Evolutionary conservation across 1,284 basidiomycete genomes (phyloP).

Genomic region (Ustilago curta): DNA sequence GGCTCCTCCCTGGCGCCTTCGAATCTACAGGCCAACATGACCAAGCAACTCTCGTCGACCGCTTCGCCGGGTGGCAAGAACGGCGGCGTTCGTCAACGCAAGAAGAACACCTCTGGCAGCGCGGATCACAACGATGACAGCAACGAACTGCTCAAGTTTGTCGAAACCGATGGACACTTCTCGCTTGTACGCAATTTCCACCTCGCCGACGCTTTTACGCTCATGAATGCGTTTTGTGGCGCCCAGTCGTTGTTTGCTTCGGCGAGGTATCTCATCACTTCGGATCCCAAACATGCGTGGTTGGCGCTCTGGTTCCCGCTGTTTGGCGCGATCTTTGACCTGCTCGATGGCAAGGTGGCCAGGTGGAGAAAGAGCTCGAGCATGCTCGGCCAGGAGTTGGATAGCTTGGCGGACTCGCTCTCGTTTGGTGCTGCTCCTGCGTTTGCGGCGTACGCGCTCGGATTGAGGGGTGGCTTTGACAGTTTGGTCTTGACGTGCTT

Average conservation of each 20-base stretch:
- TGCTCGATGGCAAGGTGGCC: conserved; percentile 96
- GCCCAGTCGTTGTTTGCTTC: conserved; percentile 94
- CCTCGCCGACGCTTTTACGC: conserved; percentile 97
- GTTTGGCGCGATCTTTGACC: conserved; percentile 97
- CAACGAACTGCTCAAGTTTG: conserved; percentile 59
- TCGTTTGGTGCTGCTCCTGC: conserved; percentile 98
- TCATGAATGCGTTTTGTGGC: conserved; percentile 99
- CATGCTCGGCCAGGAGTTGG: conserved; percentile 98
- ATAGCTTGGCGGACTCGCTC: conserved; percentile 96
- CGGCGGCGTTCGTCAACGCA: conserved; percentile 35
- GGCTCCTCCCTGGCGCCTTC: conserved; percentile 37
- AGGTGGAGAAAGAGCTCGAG: conserved; percentile 94
- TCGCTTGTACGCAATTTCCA: conserved; percentile 83
- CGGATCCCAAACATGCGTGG: conserved; percentile 75
- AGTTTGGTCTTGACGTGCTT: conserved; percentile 87
- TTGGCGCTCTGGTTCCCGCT: conserved; percentile 88
- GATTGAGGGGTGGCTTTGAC: conserved; percentile 89
- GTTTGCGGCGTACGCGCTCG: conserved; percentile 89
- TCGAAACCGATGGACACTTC: conserved; percentile 68
- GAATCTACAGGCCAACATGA: conserved; percentile 52
- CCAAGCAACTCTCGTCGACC: conserved; percentile 27
- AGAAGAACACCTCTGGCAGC: conserved; percentile 4
- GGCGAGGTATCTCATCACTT: conserved; percentile 84
- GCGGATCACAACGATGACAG: background rate
- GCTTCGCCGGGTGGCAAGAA: conserved; percentile 17